Base-by-base conservation (phyloP, 306 rosid genomes). In the Urtica urens region DNA sequence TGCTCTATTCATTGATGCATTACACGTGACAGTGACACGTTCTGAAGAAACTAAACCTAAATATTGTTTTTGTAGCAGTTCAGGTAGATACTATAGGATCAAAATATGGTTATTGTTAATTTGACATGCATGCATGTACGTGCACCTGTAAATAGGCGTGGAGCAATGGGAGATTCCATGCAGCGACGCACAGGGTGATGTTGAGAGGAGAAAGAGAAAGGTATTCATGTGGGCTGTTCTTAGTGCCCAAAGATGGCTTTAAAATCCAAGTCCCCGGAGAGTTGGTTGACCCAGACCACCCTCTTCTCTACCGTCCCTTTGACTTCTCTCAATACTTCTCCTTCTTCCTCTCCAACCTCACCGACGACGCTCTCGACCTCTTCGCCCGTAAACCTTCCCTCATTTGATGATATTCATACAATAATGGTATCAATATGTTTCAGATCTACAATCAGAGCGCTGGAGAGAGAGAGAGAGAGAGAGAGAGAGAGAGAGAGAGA, bases 151-250 rank as follows among this genome's bases (percentile, higher is more conserved):
- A 51, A 39, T 23, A 72, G 77, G 80, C 78, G 1, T 75, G 79
- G 82, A 75, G 79, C 70, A 75, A 75, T 33, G 77, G 75, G 39
- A 75, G 77, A 18, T 52, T 74, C 38, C 62, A 74, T 46, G 74
- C 81, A 17, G 67, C 41, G 3, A 65, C 25, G 20, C 82, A 72
- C 34, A 63, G 75, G 31, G 80, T 79, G 65, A 48, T 56, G 64
- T 31, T 75, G 66, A 49, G 38, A 1, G 77, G 73, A 28, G 49
- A 45, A 0, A 35, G 54, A 65, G 71, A 66, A 2, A 69, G 82
- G 29, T 79, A 72, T 34, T 60, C 76, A 0, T 49, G 54, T 49
- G 76, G 50, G 6, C 7, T 55, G 10, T 74, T 74, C 53, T 16
- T 55, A 0, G 1, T 44, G 50, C 86, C 86, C 7, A 65, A 46